Percentiles rank a stretch among this genome's conserved stretches.
These are phyloP conservation scores for Carpinus viminea DNA, from an alignment of 306 rosid genomes.

Conservation along the genomic window DNA sequence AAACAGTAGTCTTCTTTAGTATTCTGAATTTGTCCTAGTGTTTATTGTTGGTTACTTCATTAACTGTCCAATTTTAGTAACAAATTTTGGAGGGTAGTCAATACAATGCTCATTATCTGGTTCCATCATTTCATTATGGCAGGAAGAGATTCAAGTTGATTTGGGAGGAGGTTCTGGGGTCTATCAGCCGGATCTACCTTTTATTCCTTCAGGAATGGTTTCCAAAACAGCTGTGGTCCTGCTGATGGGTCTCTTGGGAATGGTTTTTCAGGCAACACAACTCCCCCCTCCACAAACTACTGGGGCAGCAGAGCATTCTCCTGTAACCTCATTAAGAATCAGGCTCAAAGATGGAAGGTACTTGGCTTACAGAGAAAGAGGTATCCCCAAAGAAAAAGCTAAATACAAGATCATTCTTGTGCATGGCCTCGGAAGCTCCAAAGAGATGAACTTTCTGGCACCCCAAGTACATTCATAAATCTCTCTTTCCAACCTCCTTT, in stretches of 20 bases:
- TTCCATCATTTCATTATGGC: slow-evolving; percentile 2
- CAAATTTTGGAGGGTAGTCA: background rate
- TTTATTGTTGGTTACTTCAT: background rate
- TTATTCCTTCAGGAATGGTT: slow-evolving; percentile 40
- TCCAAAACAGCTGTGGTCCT: slow-evolving; percentile 50
- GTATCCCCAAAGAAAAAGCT: slow-evolving; percentile 37
- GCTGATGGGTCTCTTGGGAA: slow-evolving; percentile 72
- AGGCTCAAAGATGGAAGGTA: slow-evolving; percentile 50
- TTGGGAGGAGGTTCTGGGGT: slow-evolving; percentile 3
- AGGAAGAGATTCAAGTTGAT: slow-evolving; percentile 31
- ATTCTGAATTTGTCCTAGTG: background rate
- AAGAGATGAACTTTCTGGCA: slow-evolving; percentile 52
- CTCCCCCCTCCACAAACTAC: slow-evolving; percentile 31
- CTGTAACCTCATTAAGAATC: slow-evolving; percentile 39
- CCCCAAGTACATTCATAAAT: slow-evolving; percentile 39
- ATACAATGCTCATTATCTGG: background rate
- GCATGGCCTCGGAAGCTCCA: slow-evolving; percentile 67
- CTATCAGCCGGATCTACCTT: background rate
- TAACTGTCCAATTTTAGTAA: background rate
- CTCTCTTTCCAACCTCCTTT: background rate
- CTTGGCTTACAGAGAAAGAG: slow-evolving; percentile 50
- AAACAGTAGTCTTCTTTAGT: background rate
- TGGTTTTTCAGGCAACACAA: slow-evolving; percentile 62
- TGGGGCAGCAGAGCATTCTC: slow-evolving; percentile 17
- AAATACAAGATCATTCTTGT: slow-evolving; percentile 44